Conservation (phyloP, 192 early-diverging fungal genomes). For the Martensiomyces pterosporus region DNA sequence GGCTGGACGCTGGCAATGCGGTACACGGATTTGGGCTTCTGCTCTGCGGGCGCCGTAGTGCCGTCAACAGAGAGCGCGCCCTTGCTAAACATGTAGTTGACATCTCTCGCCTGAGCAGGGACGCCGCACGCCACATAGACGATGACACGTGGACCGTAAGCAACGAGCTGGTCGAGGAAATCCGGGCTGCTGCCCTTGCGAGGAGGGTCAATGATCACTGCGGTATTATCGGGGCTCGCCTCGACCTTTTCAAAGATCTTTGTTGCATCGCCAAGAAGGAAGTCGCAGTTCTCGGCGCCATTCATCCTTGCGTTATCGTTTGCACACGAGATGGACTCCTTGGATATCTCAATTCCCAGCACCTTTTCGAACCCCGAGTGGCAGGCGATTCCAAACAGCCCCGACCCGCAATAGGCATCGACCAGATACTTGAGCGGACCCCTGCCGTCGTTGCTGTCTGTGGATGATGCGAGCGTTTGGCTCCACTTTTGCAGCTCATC, state of each 20-base stretch:
- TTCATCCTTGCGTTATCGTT: conserved; percentile 59
- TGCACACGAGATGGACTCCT: conserved; percentile 59
- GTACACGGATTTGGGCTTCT: conserved; percentile 53
- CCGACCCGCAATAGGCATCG: conserved; percentile 72
- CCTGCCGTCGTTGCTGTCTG: conserved; percentile 4
- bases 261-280: conserved; percentile 57
- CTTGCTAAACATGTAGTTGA: conserved; percentile 48
- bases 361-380: conserved; percentile 57
- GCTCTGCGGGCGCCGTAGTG: background rate
- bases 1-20: conserved; percentile 57
- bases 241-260: conserved; percentile 58
- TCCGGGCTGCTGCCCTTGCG: conserved; percentile 62
- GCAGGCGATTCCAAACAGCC: conserved; percentile 65
- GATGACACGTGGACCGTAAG: conserved; percentile 63
- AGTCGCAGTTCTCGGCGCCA: conserved; percentile 52
- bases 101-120: conserved; percentile 57
- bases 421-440: conserved; percentile 53
- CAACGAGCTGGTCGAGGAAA: conserved; percentile 63
- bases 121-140: conserved; percentile 71
- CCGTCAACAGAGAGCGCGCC: conserved; percentile 42
- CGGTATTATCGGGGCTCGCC: conserved; percentile 49
- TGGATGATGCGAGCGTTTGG: conserved; percentile 5
- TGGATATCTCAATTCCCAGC: conserved; percentile 64
- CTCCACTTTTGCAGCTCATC: conserved; percentile 52
- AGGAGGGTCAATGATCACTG: conserved; percentile 71